phyloP scores from a whole-genome alignment of 2,329 filamentous ascomycete genomes.

The Arthrinium puccinioides region DNA sequence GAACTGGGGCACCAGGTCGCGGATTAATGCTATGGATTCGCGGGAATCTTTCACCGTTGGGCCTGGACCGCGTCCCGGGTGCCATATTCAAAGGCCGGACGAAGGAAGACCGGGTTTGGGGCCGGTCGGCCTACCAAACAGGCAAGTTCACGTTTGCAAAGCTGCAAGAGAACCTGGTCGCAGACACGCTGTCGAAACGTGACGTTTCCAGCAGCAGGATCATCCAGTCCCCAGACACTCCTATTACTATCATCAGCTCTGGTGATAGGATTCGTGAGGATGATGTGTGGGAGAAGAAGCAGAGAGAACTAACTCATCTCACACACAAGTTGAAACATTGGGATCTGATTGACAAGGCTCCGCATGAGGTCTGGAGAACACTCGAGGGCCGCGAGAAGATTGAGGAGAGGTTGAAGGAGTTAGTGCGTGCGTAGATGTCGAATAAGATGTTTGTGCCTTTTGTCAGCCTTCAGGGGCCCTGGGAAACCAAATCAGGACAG shows the following conservation, averaged over 20 bases:
- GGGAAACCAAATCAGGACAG: too few species aligned
- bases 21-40: slow-evolving; percentile 84
- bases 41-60: slow-evolving; percentile 80
- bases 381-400: slow-evolving; percentile 64
- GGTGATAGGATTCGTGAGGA: slow-evolving; percentile 62
- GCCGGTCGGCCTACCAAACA: slow-evolving; percentile 67
- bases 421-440: slow-evolving; percentile 40
- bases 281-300: slow-evolving; percentile 71
- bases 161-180: slow-evolving; percentile 87
- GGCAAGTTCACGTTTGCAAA: slow-evolving; percentile 85
- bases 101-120: slow-evolving; percentile 78
- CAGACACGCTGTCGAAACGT: slow-evolving; percentile 72
- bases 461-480: too few species aligned
- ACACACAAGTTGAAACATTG: slow-evolving; percentile 74
- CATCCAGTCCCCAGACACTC: slow-evolving; percentile 70
- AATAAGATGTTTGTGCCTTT: background rate
- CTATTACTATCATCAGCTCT: slow-evolving; percentile 76
- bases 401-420: slow-evolving; percentile 68
- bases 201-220: slow-evolving; percentile 73
- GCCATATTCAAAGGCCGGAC: slow-evolving; percentile 77
- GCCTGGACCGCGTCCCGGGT: slow-evolving; percentile 70
- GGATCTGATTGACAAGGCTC: slow-evolving; percentile 80
- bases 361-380: slow-evolving; percentile 80
- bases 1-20: slow-evolving; percentile 57
- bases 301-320: slow-evolving; percentile 74